Evolutionary conservation across 371 early-diverging fungal genomes (phyloP).

Genomic region (Apophysomyces elegans): DNA sequence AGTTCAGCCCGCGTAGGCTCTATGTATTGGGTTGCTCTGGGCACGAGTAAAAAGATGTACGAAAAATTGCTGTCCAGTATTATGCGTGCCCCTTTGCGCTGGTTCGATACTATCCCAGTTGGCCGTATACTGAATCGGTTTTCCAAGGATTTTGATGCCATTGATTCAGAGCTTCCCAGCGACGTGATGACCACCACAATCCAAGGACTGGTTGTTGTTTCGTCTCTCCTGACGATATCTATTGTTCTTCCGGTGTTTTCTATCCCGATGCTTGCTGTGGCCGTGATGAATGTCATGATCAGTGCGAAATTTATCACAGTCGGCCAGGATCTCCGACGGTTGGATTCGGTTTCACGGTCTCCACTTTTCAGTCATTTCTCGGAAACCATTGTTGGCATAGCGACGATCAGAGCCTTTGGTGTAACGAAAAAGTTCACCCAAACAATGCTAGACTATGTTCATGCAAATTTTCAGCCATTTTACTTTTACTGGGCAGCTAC

Average conservation of each 20-base stretch:
- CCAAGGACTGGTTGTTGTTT: slow-evolving; percentile 54
- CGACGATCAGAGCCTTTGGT: slow-evolving; percentile 84
- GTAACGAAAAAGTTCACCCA: slow-evolving; percentile 61
- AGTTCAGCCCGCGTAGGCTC: slow-evolving; percentile 38
- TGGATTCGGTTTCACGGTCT: slow-evolving; percentile 76
- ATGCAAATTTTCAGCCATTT: slow-evolving; percentile 71
- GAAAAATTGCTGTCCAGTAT: slow-evolving; percentile 55
- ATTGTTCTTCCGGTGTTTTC: slow-evolving; percentile 63
- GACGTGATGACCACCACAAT: slow-evolving; percentile 55
- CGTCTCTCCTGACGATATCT: slow-evolving; percentile 67
- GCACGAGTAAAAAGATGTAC: slow-evolving; percentile 54
- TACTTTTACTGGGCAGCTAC: slow-evolving; percentile 79
- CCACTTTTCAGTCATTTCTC: slow-evolving; percentile 82
- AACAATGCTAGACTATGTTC: slow-evolving; percentile 56
- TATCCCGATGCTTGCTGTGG: slow-evolving; percentile 46
- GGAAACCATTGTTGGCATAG: slow-evolving; percentile 67
- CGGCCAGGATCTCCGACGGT: slow-evolving; percentile 79
- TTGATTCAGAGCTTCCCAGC: slow-evolving; percentile 52
- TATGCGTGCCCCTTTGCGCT: slow-evolving; percentile 70
- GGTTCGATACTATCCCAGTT: slow-evolving; percentile 90
- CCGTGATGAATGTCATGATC: slow-evolving; percentile 51
- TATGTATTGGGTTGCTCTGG: slow-evolving; percentile 53
- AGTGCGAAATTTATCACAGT: slow-evolving; percentile 69
- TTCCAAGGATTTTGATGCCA: slow-evolving; percentile 52
- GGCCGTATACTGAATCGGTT: slow-evolving; percentile 91